Percentiles rank a stretch among this genome's conserved stretches.
Evolutionary conservation across 768 basidiomycete species (phyloP).

Genomic region (Pisolithus marmoratus): DNA sequence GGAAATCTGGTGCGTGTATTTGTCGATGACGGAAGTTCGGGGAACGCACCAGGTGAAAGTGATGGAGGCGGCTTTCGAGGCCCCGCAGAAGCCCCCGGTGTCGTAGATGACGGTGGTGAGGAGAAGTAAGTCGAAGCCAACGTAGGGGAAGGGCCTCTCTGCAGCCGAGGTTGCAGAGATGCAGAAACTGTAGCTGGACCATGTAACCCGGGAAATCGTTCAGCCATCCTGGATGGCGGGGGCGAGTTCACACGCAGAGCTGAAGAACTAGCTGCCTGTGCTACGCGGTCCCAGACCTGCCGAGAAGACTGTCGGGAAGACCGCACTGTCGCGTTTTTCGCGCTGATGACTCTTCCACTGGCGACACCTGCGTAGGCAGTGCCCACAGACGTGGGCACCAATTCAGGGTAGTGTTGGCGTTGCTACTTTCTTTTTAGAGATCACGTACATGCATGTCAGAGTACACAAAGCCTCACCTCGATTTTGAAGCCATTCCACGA

Average conservation of each 20-base stretch:
- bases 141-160: constrained; percentile 37
- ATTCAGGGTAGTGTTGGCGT: constrained; percentile 80
- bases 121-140: constrained; percentile 33
- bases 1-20: constrained; percentile 36
- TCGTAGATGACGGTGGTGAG: constrained; percentile 13
- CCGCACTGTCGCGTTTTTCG: constrained; percentile 67
- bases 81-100: background rate
- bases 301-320: constrained; percentile 54
- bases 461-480: constrained; percentile 62
- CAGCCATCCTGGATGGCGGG: constrained; percentile 16
- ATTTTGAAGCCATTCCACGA: constrained; percentile 84
- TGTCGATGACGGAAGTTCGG: constrained; percentile 53
- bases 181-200: constrained; percentile 6
- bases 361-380: constrained; percentile 75
- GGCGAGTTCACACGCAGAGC: constrained; percentile 24
- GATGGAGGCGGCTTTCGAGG: constrained; percentile 28
- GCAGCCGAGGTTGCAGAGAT: constrained; percentile 40
- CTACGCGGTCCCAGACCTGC: constrained; percentile 83
- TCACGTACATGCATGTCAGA: constrained; percentile 3
- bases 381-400: constrained; percentile 52
- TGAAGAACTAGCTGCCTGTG: constrained; percentile 60
- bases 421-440: constrained; percentile 41
- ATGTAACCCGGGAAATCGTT: constrained; percentile 28
- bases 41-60: constrained; percentile 57
- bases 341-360: constrained; percentile 77